Evolutionary conservation across 441 rosid genomes (phyloP).

Genomic region (Gossypium davidsonii): DNA sequence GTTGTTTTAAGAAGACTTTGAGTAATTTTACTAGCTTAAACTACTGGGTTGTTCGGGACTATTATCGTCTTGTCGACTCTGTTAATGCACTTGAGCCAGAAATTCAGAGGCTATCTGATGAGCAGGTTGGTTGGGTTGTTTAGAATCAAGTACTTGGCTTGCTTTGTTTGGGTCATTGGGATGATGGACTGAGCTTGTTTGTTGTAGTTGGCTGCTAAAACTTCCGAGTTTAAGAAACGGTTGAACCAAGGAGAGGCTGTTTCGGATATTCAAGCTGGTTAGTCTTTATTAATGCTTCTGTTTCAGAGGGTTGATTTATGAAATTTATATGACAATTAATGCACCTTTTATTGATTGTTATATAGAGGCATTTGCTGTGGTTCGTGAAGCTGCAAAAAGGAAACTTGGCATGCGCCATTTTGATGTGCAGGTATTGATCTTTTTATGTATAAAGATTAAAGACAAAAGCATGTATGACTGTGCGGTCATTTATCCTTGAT

Average conservation of each 20-base stretch:
- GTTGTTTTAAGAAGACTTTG: slow-evolving; percentile 38
- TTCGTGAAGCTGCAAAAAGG: slow-evolving; percentile 95
- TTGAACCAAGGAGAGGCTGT: slow-evolving; percentile 57
- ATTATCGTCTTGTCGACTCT: slow-evolving; percentile 62
- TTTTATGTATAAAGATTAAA: not conserved
- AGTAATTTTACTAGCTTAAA: slow-evolving; percentile 59
- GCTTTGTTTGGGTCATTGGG: slow-evolving; percentile 4
- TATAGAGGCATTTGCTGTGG: slow-evolving; percentile 87
- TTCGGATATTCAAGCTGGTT: slow-evolving; percentile 87
- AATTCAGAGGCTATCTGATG: slow-evolving; percentile 57
- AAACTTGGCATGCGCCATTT: slow-evolving; percentile 98
- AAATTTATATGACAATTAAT: not conserved
- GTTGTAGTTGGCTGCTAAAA: slow-evolving; percentile 66
- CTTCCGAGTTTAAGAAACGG: slow-evolving; percentile 64
- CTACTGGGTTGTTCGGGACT: slow-evolving; percentile 86
- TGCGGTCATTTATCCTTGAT: not conserved
- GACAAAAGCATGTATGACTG: not conserved
- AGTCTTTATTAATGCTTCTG: slow-evolving; percentile 20
- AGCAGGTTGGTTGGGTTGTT: slow-evolving; percentile 52
- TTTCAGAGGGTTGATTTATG: not conserved
- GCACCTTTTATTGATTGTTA: slow-evolving; percentile 11
- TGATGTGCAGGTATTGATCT: slow-evolving; percentile 90
- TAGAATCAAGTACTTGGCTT: not conserved
- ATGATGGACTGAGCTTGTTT: slow-evolving; percentile 15
- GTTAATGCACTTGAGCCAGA: slow-evolving; percentile 60